Evolutionary conservation across 208 protist species (phyloP).

Genomic region (Leptomonas seymouri): DNA sequence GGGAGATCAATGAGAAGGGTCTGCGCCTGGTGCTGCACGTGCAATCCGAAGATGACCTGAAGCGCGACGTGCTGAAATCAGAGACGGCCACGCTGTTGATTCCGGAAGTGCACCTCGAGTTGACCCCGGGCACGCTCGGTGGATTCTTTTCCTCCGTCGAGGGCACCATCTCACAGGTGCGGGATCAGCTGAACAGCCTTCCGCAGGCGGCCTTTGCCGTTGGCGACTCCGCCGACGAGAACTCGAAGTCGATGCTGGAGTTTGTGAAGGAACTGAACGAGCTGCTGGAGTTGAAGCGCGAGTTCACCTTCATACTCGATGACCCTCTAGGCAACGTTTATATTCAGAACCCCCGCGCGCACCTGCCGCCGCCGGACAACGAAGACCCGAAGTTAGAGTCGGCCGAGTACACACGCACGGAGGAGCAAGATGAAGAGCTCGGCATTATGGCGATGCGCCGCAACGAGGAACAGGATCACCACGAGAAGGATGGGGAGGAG

Average conservation of each 20-base stretch:
- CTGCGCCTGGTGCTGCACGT: constrained; percentile 78
- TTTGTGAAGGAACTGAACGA: constrained; percentile 87
- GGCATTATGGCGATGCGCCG: constrained; percentile 86
- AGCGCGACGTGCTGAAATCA: constrained; percentile 95
- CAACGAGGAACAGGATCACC: constrained; percentile 16
- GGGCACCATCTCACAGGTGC: constrained; percentile 86
- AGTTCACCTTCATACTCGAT: constrained; percentile 94
- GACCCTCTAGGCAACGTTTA: constrained; percentile 93
- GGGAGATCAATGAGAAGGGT: constrained; percentile 79
- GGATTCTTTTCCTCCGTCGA: constrained; percentile 96
- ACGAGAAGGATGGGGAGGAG: constrained; percentile 1
- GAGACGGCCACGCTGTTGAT: constrained; percentile 90
- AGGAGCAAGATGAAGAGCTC: constrained; percentile 94
- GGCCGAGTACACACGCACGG: constrained; percentile 84
- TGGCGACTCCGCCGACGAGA: constrained; percentile 72
- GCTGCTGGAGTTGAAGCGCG: constrained; percentile 56
- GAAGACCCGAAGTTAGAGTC: constrained; percentile 82
- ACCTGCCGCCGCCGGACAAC: constrained; percentile 82
- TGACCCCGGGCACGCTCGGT: constrained; percentile 90
- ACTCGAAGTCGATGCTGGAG: constrained; percentile 66
- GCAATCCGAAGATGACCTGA: constrained; percentile 82
- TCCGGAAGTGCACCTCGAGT: constrained; percentile 88
- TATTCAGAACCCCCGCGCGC: constrained; percentile 92
- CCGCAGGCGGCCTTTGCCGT: constrained; percentile 79
- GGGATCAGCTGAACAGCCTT: constrained; percentile 83